A percentile compares a stretch with the other conserved stretches of the same genome.
Evolutionary conservation across 1,284 basidiomycete genomes (phyloP).

Genomic region (Paramarasmius palmivorus): DNA sequence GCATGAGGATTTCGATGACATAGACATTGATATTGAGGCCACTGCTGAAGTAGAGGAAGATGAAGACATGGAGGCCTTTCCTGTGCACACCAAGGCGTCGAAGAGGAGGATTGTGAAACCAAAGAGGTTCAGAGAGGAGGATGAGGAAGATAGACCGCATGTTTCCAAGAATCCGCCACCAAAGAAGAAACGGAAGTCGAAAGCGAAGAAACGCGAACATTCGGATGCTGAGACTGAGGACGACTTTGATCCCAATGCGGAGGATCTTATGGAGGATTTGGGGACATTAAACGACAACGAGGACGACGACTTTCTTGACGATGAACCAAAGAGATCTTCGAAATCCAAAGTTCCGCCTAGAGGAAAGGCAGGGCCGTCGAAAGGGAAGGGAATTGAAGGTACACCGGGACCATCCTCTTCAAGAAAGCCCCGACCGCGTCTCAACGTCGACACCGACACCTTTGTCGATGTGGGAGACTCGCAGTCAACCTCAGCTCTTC

Average conservation of each 20-base stretch:
- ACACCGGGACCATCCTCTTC: conserved; percentile 23
- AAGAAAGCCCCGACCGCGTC: conserved; percentile 1
- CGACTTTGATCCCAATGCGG: conserved; percentile 20
- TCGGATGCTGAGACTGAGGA: conserved; percentile 28
- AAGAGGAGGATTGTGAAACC: conserved; percentile 12
- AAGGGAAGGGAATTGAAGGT: conserved; percentile 25
- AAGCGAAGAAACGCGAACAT: conserved; percentile 15
- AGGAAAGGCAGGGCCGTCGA: conserved; percentile 23
- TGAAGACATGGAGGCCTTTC: conserved; percentile 2
- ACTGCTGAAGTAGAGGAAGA: conserved; percentile 13
- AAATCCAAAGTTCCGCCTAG: conserved; percentile 26
- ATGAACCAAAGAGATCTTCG: conserved; percentile 25
- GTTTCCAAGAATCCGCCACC: conserved; percentile 12
- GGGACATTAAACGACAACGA: conserved; percentile 26
- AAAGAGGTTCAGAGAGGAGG: conserved; percentile 11
- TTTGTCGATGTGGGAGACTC: conserved; percentile 9
- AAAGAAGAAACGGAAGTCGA: conserved; percentile 20
- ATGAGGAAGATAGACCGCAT: conserved; percentile 10
- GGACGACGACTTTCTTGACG: conserved; percentile 36
- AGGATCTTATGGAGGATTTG: conserved; percentile 20
- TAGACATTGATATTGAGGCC: not conserved
- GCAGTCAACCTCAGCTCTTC: conserved; percentile 1
- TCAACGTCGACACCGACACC: conserved; percentile 1
- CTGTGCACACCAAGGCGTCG: conserved; percentile 16
- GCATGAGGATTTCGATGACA: no score